Evolutionary conservation across 1,284 basidiomycete species (phyloP).

Genomic region (Fomitiporia mediterranea): DNA sequence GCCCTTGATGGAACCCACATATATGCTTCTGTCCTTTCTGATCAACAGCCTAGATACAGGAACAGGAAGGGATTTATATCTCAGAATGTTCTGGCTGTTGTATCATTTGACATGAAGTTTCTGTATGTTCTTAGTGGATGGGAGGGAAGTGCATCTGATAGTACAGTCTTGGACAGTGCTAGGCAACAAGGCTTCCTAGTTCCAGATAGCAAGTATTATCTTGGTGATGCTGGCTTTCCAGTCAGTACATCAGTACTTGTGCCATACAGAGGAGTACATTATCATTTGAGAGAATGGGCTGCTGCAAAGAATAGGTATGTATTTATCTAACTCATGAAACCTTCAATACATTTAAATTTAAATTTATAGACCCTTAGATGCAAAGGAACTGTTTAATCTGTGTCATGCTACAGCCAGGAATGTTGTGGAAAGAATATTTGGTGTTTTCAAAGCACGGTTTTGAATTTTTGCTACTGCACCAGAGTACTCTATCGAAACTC

Average conservation of each 20-base stretch:
- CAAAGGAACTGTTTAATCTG: slow-evolving; percentile 39
- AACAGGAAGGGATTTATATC: slow-evolving; percentile 34
- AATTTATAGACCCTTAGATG: slow-evolving; percentile 28
- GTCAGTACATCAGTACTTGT: not conserved
- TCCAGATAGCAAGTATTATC: slow-evolving; percentile 15
- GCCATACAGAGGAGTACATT: slow-evolving; percentile 16
- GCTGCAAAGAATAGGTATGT: not conserved
- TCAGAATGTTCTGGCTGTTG: slow-evolving; percentile 33
- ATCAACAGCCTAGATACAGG: no score
- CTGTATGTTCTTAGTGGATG: slow-evolving; percentile 25
- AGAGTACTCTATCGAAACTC: slow-evolving; percentile 30
- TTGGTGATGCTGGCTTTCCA: slow-evolving; percentile 18
- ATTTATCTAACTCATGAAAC: not conserved
- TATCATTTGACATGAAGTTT: slow-evolving; percentile 32
- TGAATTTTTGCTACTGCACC: slow-evolving; percentile 26
- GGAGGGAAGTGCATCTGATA: slow-evolving; percentile 24
- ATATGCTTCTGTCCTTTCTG: no score
- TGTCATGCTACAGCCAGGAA: slow-evolving; percentile 35
- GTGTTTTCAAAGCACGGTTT: slow-evolving; percentile 35
- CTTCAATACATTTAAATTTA: not conserved
- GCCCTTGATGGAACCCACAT: no score
- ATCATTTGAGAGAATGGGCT: slow-evolving; percentile 19
- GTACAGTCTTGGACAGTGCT: slow-evolving; percentile 16
- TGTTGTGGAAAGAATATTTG: slow-evolving; percentile 40
- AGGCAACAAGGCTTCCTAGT: slow-evolving; percentile 8